Evolutionary conservation across 192 early-diverging fungal genomes (phyloP), one percentile per base, ranked within the genome.

Genomic region (Tieghemiomyces parasiticus): DNA sequence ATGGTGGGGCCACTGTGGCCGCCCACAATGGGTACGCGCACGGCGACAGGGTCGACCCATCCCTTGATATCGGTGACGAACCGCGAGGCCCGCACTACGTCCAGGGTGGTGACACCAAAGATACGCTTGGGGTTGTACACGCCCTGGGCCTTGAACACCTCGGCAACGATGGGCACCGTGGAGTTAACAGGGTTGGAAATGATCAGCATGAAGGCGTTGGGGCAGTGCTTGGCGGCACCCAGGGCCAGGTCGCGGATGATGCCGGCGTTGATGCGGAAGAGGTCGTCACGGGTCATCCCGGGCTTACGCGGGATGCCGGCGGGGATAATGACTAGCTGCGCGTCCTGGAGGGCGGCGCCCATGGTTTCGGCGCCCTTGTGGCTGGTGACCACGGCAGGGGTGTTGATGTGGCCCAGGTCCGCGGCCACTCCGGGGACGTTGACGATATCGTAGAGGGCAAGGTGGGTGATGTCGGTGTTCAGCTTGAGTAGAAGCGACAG

Each of bases 181-280:
- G 92, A 94, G 82, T 97, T 97, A 66, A 97, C 93, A 46, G 93
- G 93, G 86, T 97, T 97, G 63, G 93, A 84, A 67, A 97, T 97
- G 70, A 97, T 78, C 53, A 87, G 76, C 61, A 90, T 67, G 74
- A 89, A 78, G 48, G 92, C 93, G 64, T 87, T 83, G 61, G 93
- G 91, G 64, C 83, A 81, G 74, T 80, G 62, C 72, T 79, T 74
- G 33, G 91, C 93, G 58, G 81, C 78, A 48, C 82, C 89, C 58
- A 73, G 71, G 61, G 92, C 91, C 35, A 95, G 80, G 49, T 72
- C 83, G 62, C 81, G 79, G 68, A 93, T 89, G 61, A 97, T 97
- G 59, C 87, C 85, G 61, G 94, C 94, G 76, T 97, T 97, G 76
- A 85, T 93, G 76, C 93, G 92, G 84, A 97, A 97, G 61, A 97